Percentiles rank a stretch among this genome's conserved stretches.
Conservation (phyloP, 164 flowering plant species). For the Berberis vulgaris region DNA sequence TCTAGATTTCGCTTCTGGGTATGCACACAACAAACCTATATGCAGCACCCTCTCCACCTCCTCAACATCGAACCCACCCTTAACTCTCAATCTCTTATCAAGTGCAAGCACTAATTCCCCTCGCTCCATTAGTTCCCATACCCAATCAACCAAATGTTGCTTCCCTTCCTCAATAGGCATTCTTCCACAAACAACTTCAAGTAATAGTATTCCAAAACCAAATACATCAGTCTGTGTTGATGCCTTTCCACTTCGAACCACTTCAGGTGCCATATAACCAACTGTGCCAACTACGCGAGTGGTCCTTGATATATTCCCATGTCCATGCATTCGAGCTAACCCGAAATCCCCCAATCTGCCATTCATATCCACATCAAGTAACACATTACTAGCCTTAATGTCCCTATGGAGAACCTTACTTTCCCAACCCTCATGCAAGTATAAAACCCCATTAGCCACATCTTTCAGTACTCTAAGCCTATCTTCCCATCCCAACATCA, state of each 20-base stretch:
- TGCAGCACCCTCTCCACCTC: slow-evolving; percentile 42
- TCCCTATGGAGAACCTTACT: slow-evolving; percentile 55
- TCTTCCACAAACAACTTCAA: slow-evolving; percentile 59
- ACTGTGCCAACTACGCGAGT: slow-evolving; percentile 57
- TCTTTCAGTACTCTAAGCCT: slow-evolving; percentile 41
- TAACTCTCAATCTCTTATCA: slow-evolving; percentile 25
- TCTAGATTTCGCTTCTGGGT: slow-evolving; percentile 36
- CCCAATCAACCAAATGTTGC: slow-evolving; percentile 41
- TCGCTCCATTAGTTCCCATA: slow-evolving; percentile 24
- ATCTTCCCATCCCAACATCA: slow-evolving; percentile 32
- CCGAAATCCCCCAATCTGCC: slow-evolving; percentile 69
- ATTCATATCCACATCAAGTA: slow-evolving; percentile 58
- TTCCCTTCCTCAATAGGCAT: slow-evolving; percentile 53
- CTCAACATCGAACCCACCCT: slow-evolving; percentile 28
- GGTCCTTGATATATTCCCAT: slow-evolving; percentile 32
- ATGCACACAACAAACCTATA: slow-evolving; percentile 50
- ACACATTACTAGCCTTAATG: slow-evolving; percentile 65
- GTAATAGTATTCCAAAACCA: slow-evolving; percentile 45
- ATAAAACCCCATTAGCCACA: slow-evolving; percentile 49
- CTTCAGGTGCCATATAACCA: slow-evolving; percentile 65
- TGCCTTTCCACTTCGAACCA: slow-evolving; percentile 42
- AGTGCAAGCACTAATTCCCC: slow-evolving; percentile 29
- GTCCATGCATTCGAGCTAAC: slow-evolving; percentile 51
- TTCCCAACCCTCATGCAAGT: slow-evolving; percentile 70
- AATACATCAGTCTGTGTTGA: slow-evolving; percentile 51